These are phyloP conservation scores for Lentinula lateritia DNA, from an alignment of 768 basidiomycete genomes.

Conservation along the genomic window DNA sequence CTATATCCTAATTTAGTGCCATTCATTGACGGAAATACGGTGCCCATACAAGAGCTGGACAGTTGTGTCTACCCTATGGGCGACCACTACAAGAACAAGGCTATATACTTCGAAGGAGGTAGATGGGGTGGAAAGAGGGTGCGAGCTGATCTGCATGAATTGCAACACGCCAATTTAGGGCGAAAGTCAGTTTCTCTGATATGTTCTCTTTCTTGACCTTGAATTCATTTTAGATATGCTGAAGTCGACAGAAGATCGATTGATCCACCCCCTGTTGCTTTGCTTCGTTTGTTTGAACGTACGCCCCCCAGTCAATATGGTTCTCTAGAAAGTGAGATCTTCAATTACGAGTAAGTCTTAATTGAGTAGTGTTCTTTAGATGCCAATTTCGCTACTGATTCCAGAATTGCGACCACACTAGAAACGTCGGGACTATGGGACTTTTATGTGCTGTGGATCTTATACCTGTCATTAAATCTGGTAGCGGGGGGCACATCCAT, in stretches of 20 bases:
- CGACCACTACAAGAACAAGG: background rate
- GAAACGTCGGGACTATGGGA: conserved; percentile 57
- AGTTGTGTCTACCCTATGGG: background rate
- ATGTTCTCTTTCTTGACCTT: background rate
- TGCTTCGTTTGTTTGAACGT: conserved; percentile 38
- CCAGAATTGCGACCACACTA: conserved; percentile 20
- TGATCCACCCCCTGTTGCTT: conserved; percentile 62
- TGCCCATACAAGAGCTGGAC: background rate
- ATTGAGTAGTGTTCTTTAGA: background rate
- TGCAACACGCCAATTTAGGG: conserved; percentile 61
- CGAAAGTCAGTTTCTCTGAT: conserved; percentile 42
- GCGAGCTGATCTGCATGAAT: conserved; percentile 48
- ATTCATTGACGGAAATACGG: background rate
- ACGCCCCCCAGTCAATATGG: conserved; percentile 34
- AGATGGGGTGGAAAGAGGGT: conserved; percentile 55
- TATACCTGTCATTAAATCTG: conserved; percentile 45
- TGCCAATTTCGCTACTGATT: background rate
- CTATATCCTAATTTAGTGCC: background rate
- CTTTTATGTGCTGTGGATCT: conserved; percentile 78
- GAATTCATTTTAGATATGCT: conserved; percentile 41
- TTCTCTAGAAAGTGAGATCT: conserved; percentile 19
- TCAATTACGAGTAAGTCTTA: conserved; percentile 36
- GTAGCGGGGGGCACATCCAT: background rate
- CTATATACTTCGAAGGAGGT: conserved; percentile 49
- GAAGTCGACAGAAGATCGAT: conserved; percentile 58